Evolutionary conservation across 2,329 filamentous ascomycete genomes (phyloP).

Genomic region (Penicillium sp.): DNA sequence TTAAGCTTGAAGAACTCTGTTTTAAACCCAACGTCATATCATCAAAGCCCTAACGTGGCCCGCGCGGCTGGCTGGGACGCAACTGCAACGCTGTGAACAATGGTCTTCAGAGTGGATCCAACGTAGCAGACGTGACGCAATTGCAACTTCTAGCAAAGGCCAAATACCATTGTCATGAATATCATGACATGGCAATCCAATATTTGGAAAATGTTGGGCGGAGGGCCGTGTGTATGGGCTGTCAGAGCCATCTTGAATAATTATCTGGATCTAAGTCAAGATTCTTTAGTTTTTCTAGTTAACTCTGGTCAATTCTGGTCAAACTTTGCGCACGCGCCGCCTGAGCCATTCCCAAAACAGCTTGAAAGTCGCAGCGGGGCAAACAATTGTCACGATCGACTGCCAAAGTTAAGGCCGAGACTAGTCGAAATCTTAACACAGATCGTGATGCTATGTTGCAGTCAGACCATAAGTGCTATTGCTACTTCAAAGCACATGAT

Average conservation of each 20-base stretch:
- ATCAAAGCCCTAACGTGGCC: not conserved
- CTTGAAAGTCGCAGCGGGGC: constrained; percentile 1
- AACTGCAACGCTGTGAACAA: constrained; percentile 29
- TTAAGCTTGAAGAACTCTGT: too few relatives aligned
- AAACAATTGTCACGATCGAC: not conserved
- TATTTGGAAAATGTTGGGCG: not conserved
- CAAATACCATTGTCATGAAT: not conserved
- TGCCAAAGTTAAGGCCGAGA: not conserved
- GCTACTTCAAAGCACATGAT: not conserved
- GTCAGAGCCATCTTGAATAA: not conserved
- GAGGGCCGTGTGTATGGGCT: not conserved
- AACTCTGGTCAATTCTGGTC: not conserved
- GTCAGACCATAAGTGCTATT: not conserved
- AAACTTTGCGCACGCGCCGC: not conserved
- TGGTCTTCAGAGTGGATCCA: constrained; percentile 18
- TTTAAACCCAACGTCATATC: constrained; percentile 12
- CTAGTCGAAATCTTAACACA: not conserved
- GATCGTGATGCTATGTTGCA: not conserved
- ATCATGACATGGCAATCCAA: not conserved
- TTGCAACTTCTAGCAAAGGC: not conserved
- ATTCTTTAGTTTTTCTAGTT: not conserved
- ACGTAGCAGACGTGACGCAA: constrained; percentile 21
- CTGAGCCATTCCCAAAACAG: constrained; percentile 10
- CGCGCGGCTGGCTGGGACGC: constrained; percentile 13
- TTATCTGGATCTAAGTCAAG: not conserved